Percentiles rank a stretch among this genome's conserved stretches.
phyloP scores from a whole-genome alignment of 78 protist genomes.

The Chrysochromulina tobinii region DNA sequence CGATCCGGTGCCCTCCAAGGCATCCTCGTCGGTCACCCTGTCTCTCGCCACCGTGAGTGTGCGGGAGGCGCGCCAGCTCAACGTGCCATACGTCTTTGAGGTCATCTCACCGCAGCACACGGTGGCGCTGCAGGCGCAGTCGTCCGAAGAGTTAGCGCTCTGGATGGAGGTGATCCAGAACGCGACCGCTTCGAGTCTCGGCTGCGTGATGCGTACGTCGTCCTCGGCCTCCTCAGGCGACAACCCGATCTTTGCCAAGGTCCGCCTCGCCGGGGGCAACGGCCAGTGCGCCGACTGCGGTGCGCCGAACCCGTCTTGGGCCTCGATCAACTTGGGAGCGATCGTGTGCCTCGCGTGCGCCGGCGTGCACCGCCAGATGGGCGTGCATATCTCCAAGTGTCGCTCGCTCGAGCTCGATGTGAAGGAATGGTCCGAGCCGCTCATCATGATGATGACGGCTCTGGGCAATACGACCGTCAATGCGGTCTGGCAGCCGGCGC shows the following conservation, averaged over 20 bases:
- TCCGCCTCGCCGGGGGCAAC: background rate
- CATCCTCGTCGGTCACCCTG: background rate
- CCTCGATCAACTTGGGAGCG: slow-evolving; percentile 73
- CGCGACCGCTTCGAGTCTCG: background rate
- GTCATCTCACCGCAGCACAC: background rate
- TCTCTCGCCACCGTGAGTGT: background rate
- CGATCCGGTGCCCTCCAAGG: no score
- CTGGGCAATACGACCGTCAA: background rate
- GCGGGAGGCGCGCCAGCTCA: background rate
- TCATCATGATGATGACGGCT: background rate
- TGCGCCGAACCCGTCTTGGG: slow-evolving; percentile 69
- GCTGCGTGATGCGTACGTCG: background rate
- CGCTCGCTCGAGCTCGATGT: slow-evolving; percentile 43
- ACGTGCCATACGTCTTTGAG: background rate
- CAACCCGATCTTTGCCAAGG: background rate
- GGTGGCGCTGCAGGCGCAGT: background rate
- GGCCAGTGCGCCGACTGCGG: slow-evolving; percentile 24
- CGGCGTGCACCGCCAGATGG: slow-evolving; percentile 78
- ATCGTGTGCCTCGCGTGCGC: slow-evolving; percentile 77
- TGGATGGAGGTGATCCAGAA: background rate
- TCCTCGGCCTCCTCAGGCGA: background rate
- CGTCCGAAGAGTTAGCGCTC: background rate
- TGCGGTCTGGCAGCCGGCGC: background rate
- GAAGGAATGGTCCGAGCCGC: background rate
- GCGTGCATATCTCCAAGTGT: slow-evolving; percentile 79